Conservation (phyloP, 2,329 filamentous ascomycete species). For the Zalaria sp. region DNA sequence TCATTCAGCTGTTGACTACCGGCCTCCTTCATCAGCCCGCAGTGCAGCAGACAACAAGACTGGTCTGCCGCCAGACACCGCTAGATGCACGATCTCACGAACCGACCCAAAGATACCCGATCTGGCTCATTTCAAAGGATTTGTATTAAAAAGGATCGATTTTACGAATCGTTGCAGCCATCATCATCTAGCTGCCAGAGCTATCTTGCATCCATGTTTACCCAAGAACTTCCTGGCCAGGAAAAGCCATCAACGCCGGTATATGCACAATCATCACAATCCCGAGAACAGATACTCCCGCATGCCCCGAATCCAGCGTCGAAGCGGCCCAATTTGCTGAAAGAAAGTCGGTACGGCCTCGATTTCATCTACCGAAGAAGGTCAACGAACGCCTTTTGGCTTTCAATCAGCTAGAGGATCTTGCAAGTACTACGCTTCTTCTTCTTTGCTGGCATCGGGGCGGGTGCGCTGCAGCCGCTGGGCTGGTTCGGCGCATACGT, state of each 20-base stretch:
- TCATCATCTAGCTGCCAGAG: neutral
- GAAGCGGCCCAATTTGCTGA: neutral
- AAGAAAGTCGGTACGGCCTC: constrained; percentile 2
- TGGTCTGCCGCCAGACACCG: too few relatives aligned
- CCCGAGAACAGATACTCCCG: neutral
- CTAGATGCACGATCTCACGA: too few relatives aligned
- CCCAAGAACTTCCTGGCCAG: neutral
- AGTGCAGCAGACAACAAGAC: too few relatives aligned
- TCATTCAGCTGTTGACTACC: too few relatives aligned
- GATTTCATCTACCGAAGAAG: constrained; percentile 1
- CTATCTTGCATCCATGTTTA: neutral
- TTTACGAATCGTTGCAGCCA: neutral
- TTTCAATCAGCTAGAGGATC: constrained; percentile 45
- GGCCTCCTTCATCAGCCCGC: too few relatives aligned
- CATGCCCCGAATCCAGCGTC: neutral
- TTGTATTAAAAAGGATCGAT: neutral
- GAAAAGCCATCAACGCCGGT: neutral
- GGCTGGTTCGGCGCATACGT: constrained; percentile 11
- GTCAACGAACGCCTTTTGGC: constrained; percentile 4
- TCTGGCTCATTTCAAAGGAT: too few relatives aligned
- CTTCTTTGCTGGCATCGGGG: constrained; percentile 35
- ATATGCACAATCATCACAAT: neutral
- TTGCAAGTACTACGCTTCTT: constrained; percentile 77
- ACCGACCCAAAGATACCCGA: neutral
- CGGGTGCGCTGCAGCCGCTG: constrained; percentile 28